These are phyloP conservation scores for Paraphysoderma sedebokerense DNA, from an alignment of 371 early-diverging fungal genomes.

Conservation along the genomic window DNA sequence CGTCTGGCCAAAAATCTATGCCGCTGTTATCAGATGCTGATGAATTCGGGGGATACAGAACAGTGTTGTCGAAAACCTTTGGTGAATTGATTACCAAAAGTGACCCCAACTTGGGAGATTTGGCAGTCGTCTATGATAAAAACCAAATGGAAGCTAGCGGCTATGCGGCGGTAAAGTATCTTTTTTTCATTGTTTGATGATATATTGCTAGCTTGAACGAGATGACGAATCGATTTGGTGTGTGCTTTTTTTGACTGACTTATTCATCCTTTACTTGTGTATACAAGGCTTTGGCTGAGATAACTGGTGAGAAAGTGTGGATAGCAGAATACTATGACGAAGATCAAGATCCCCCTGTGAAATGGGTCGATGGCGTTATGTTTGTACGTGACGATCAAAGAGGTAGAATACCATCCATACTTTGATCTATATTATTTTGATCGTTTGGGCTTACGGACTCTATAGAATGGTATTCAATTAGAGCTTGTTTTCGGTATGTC, in stretches of 20 bases:
- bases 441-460: not conserved
- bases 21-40: slow-evolving; percentile 71
- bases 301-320: slow-evolving; percentile 68
- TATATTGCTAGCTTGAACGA: no score
- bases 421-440: not conserved
- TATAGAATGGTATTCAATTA: slow-evolving; percentile 63
- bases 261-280: no score
- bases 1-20: slow-evolving; percentile 91
- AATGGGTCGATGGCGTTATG: slow-evolving; percentile 64
- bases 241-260: no score
- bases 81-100: slow-evolving; percentile 47
- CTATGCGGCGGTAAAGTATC: slow-evolving; percentile 78
- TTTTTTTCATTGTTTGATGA: no score
- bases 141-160: slow-evolving; percentile 83
- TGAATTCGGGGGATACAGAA: slow-evolving; percentile 24
- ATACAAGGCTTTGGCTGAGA: slow-evolving; percentile 71
- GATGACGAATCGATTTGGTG: no score
- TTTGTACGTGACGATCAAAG: slow-evolving; percentile 47
- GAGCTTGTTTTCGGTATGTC: slow-evolving; percentile 82
- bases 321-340: slow-evolving; percentile 59
- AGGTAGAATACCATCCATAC: slow-evolving; percentile 14
- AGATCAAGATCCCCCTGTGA: slow-evolving; percentile 63
- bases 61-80: slow-evolving; percentile 60
- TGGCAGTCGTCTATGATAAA: slow-evolving; percentile 82
- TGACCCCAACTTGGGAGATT: slow-evolving; percentile 49